Evolutionary conservation across 495 filamentous ascomycete genomes (phyloP), one percentile per base, ranked within the genome.

Genomic region (Tuber aestivum): DNA sequence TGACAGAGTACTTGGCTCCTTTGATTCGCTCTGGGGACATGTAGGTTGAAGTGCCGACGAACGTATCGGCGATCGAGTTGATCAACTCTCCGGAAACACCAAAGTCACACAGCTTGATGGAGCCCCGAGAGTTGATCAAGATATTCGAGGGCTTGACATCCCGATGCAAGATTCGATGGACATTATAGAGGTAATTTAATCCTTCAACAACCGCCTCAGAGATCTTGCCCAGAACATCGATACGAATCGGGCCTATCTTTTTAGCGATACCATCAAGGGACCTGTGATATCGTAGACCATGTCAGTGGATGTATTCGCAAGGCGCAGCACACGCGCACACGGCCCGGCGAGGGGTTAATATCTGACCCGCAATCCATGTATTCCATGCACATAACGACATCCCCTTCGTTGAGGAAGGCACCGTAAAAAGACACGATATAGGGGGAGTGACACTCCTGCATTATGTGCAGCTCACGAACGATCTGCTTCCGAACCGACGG

Each of bases 321-420:
- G 45, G 41, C 44, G 18, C 69, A 72, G 37, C 20, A 40, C 65
- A 71, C n/a, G n/a, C n/a, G n/a, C n/a, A n/a, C n/a, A 65, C 56
- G 65, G 32, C 32, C 41, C 27, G 50, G 79, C 32, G 72, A 18
- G 71, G 71, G 56, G 68, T 27, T 21, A 41, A 61, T 21, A 27
- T 85, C 90, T 84, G 89, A 99, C 95, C 96, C 96, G 85, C 94
- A 93, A 86, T 99, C 95, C 94, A 97, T 97, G 82, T 99, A 97
- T 84, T 99, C 95, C 95, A 99, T 99, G 83, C 95, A 99, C 92
- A 99, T 92, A 76, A 97, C 94, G 76, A 99, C 96, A 85, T 98
- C 95, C 78, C 95, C 92, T 79, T 97, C 93, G 80, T 97, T 97
- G 75, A 97, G 88, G 85, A 98, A 98, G 37, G 95, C 95, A 70